Evolutionary conservation across 148 eudicot species (phyloP).

Genomic region (Chenopodium suecicum): DNA sequence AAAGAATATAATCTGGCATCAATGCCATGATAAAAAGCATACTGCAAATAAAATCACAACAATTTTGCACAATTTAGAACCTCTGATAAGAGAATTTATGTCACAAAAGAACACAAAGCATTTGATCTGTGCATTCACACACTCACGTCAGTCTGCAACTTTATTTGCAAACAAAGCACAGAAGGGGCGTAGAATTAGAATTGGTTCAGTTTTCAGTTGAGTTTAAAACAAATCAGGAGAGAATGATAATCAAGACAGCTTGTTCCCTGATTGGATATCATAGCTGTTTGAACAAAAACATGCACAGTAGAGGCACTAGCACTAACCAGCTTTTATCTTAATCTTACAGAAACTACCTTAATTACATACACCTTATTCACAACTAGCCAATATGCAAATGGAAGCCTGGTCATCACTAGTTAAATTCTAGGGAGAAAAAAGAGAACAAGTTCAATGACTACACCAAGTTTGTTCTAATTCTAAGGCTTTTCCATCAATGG

Average conservation of each 20-base stretch:
- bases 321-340: background rate
- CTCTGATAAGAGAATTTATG: background rate
- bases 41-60: background rate
- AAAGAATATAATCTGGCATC: background rate
- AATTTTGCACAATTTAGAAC: background rate
- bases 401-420: no score
- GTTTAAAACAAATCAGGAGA: no score
- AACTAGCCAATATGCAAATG: background rate
- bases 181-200: no score
- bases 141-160: background rate
- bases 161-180: slow-evolving; percentile 3
- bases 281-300: background rate
- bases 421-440: background rate
- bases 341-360: background rate
- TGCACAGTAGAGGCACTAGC: background rate
- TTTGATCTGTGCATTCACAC: background rate
- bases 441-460: background rate
- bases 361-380: background rate
- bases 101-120: background rate
- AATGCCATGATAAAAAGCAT: background rate
- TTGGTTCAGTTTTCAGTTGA: no score
- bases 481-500: background rate
- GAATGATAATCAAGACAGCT: slow-evolving; percentile 2
- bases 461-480: background rate
- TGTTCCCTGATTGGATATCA: background rate